Conservation (phyloP, 805 yeast genomes). For the Candida morakotiae region DNA sequence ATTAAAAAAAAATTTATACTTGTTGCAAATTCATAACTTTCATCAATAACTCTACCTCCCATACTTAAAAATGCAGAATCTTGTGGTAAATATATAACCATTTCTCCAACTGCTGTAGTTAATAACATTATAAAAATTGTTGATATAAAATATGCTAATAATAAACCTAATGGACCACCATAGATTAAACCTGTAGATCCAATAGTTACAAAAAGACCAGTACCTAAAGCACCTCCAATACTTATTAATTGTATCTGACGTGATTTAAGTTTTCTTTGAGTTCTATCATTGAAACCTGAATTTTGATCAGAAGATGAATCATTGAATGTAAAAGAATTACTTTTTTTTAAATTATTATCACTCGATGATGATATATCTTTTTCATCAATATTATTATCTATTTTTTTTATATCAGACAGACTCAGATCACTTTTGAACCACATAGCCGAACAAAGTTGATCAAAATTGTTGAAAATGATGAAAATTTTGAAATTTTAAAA, state of each 20-base stretch:
- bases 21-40: conserved; percentile 33
- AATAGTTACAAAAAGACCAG: conserved; percentile 33
- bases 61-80: conserved; percentile 32
- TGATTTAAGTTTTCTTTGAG: conserved; percentile 23
- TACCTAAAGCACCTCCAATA: conserved; percentile 33
- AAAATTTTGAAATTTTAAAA: too few relatives aligned
- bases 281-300: conserved; percentile 23
- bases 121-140: conserved; percentile 13
- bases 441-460: too few relatives aligned
- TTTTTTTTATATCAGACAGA: not conserved
- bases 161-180: conserved; percentile 30
- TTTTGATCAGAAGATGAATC: conserved; percentile 29
- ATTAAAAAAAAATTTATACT: conserved; percentile 30
- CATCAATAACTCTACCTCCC: conserved; percentile 33
- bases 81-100: conserved; percentile 34
- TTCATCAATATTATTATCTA: not conserved
- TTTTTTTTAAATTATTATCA: not conserved
- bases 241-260: conserved; percentile 34
- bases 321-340: conserved; percentile 4
- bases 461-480: too few relatives aligned
- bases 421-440: not conserved
- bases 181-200: conserved; percentile 25
- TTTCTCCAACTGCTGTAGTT: conserved; percentile 26
- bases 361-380: not conserved
- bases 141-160: conserved; percentile 32